A percentile compares a stretch with the other conserved stretches of the same genome.
These are phyloP conservation scores for Trichosporon sp. DNA, from an alignment of 1,284 basidiomycete species.

Conservation along the genomic window DNA sequence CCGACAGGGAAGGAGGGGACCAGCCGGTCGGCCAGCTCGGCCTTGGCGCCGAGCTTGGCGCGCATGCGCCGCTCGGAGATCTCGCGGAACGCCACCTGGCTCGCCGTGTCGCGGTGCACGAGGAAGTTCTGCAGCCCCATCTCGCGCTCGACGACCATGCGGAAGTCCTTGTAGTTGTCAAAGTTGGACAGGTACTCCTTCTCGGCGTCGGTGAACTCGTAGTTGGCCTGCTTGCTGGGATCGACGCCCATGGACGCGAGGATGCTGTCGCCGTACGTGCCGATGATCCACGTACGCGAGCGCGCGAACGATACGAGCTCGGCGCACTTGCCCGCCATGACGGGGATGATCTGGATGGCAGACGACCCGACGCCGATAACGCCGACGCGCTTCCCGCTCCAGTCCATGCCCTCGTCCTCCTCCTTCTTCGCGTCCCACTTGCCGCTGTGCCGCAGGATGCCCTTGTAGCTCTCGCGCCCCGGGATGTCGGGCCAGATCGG, in stretches of 20 bases:
- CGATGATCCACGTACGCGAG: slow-evolving; percentile 30
- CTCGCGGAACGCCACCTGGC: not conserved
- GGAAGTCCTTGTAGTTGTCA: slow-evolving; percentile 25
- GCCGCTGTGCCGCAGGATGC: slow-evolving; percentile 30
- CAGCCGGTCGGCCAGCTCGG: slow-evolving; percentile 27
- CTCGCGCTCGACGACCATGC: slow-evolving; percentile 33
- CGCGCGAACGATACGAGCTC: slow-evolving; percentile 16
- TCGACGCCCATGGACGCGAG: slow-evolving; percentile 23
- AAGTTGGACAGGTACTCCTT: slow-evolving; percentile 22
- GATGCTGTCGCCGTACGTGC: slow-evolving; percentile 19
- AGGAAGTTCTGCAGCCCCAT: slow-evolving; percentile 29
- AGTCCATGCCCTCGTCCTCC: slow-evolving; percentile 18
- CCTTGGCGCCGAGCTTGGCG: slow-evolving; percentile 18
- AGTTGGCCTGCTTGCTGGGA: slow-evolving; percentile 17
- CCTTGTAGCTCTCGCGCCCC: slow-evolving; percentile 28
- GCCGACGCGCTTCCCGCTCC: slow-evolving; percentile 17
- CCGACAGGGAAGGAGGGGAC: slow-evolving; percentile 31
- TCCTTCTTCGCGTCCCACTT: slow-evolving; percentile 23
- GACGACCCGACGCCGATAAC: slow-evolving; percentile 22
- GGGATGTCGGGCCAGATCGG: slow-evolving; percentile 38
- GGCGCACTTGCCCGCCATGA: slow-evolving; percentile 22
- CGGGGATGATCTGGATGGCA: slow-evolving; percentile 27
- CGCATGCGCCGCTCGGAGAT: slow-evolving; percentile 22
- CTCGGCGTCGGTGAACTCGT: slow-evolving; percentile 32
- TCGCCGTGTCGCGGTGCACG: slow-evolving; percentile 20